A percentile compares a stretch with the other conserved stretches of the same genome.
phyloP scores from a whole-genome alignment of 2,329 filamentous ascomycete species.

The Fusarium globosum region DNA sequence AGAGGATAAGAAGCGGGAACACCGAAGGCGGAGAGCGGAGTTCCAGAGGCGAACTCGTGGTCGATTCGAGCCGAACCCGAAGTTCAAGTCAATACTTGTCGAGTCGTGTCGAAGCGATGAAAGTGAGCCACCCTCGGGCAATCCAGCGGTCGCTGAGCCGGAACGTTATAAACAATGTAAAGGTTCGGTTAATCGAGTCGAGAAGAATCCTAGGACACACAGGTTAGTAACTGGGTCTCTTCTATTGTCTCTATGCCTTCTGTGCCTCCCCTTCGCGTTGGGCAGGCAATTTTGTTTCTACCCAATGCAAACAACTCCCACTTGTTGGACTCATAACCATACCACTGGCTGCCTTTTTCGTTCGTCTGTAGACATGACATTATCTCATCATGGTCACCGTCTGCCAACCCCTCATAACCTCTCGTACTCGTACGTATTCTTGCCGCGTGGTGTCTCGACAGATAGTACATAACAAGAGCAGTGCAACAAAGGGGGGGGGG shows the following conservation, averaged over 20 bases:
- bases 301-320: conserved; percentile 1
- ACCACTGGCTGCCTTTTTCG: neutral
- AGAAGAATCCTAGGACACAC: conserved; percentile 17
- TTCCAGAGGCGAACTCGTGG: conserved; percentile 28
- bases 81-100: conserved; percentile 20
- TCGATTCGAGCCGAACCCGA: conserved; percentile 35
- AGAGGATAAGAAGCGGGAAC: conserved; percentile 29
- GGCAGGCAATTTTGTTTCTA: conserved; percentile 4
- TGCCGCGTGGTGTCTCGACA: neutral
- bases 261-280: conserved; percentile 11
- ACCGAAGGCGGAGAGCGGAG: conserved; percentile 33
- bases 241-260: conserved; percentile 1
- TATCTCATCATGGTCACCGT: neutral
- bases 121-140: conserved; percentile 1
- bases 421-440: neutral
- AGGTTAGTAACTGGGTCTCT: conserved; percentile 26
- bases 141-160: conserved; percentile 10
- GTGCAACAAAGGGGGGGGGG: neutral
- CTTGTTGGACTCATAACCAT: neutral
- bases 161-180: conserved; percentile 15
- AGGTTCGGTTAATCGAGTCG: conserved; percentile 3
- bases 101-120: conserved; percentile 17
- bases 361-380: neutral
- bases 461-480: neutral
- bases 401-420: neutral